Evolutionary conservation across 768 basidiomycete genomes (phyloP).

Genomic region (Gloeostereum incarnatum): DNA sequence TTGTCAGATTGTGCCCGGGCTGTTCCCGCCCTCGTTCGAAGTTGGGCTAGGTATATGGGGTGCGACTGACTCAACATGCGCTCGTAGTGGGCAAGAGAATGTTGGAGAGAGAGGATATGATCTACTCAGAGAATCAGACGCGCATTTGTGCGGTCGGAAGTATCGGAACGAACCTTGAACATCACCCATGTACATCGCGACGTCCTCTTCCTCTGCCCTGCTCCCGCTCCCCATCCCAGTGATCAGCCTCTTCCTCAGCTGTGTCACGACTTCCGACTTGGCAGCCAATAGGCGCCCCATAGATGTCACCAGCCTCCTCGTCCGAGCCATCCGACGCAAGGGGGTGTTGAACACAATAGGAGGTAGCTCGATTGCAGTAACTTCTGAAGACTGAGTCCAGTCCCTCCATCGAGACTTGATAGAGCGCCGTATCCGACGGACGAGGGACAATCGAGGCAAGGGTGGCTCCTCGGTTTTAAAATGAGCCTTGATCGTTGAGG

Average conservation of each 20-base stretch:
- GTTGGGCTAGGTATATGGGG: constrained; percentile 74
- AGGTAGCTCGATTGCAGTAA: too few relatives aligned
- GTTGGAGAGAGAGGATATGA: constrained; percentile 83
- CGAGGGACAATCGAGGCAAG: background rate
- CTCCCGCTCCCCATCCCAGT: constrained; percentile 28
- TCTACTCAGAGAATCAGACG: constrained; percentile 34
- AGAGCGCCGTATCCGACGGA: background rate
- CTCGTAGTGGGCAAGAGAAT: constrained; percentile 79
- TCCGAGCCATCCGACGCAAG: constrained; percentile 70
- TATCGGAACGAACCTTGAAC: constrained; percentile 59
- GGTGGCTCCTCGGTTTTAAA: too few relatives aligned
- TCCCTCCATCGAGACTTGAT: too few relatives aligned
- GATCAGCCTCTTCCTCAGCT: constrained; percentile 67
- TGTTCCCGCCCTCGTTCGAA: constrained; percentile 50
- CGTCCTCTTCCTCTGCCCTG: constrained; percentile 50
- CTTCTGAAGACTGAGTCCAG: too few relatives aligned
- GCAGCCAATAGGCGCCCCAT: constrained; percentile 65
- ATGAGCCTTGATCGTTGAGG: too few relatives aligned
- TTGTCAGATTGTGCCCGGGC: constrained; percentile 58
- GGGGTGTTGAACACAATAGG: constrained; percentile 33
- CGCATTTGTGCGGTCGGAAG: background rate
- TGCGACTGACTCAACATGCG: constrained; percentile 83
- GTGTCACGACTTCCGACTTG: constrained; percentile 77
- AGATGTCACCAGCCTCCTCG: constrained; percentile 71
- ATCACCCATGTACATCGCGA: constrained; percentile 86